A percentile compares a stretch with the other conserved stretches of the same genome.
phyloP scores from a whole-genome alignment of 1,284 basidiomycete genomes.

The Paramarasmius palmivorus region DNA sequence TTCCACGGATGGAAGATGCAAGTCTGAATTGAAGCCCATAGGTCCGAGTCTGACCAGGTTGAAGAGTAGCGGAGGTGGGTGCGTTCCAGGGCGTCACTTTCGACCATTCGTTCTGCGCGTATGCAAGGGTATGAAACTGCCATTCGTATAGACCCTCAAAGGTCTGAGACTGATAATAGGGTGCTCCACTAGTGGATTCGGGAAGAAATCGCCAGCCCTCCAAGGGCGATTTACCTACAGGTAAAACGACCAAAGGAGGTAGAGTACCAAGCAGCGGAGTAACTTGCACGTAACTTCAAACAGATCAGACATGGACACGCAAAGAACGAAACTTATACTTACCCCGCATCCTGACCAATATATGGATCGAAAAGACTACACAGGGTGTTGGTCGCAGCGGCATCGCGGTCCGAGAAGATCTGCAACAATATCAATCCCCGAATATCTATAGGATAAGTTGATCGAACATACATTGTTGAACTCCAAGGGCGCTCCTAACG shows the following conservation, averaged over 20 bases:
- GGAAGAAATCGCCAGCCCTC: constrained; percentile 63
- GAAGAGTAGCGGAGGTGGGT: constrained; percentile 48
- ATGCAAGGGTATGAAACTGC: constrained; percentile 61
- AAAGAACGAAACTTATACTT: constrained; percentile 31
- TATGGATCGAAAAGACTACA: constrained; percentile 63
- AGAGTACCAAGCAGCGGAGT: constrained; percentile 57
- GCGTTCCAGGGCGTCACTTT: constrained; percentile 56
- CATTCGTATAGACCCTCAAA: constrained; percentile 63
- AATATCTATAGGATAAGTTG: neutral
- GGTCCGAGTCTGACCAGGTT: constrained; percentile 48
- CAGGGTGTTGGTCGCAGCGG: constrained; percentile 50
- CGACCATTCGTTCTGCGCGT: constrained; percentile 58
- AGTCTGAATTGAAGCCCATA: constrained; percentile 56
- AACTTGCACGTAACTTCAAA: constrained; percentile 36
- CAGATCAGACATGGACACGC: constrained; percentile 13
- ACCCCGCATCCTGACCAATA: constrained; percentile 58
- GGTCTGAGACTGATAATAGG: constrained; percentile 60
- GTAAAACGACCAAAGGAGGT: constrained; percentile 51
- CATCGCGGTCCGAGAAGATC: constrained; percentile 59
- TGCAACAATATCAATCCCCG: constrained; percentile 13
- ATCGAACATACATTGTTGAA: constrained; percentile 51
- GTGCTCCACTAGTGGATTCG: constrained; percentile 44
- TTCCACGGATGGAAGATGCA: constrained; percentile 49
- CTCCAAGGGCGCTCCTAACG: constrained; percentile 53
- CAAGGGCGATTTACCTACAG: constrained; percentile 48